Base-by-base conservation (phyloP, 768 basidiomycete species). In the Trametes cingulata region DNA sequence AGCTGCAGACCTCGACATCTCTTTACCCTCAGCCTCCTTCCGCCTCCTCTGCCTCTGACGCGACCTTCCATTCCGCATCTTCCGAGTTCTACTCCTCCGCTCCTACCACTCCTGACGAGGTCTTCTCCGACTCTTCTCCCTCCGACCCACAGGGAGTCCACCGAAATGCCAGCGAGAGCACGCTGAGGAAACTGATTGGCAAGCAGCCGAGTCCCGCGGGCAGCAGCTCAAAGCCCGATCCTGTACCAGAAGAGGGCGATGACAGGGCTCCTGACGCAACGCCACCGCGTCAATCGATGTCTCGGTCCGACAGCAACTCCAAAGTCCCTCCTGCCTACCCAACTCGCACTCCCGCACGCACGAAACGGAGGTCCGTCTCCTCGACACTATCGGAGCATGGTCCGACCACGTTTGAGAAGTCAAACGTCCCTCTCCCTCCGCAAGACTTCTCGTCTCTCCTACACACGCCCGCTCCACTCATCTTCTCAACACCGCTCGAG, bases 301-400 rank as follows among this genome's bases (percentile, higher is more conserved):
- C 69, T 53, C 68, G 69, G 17, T 43, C 49, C 2, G 67, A 67
- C 4, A 67, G 68, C 33, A 65, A 36, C 43, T 27, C 66, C 24
- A 72, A 67, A 54, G 68, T 78, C 14, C 83, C 91, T 25, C 86
- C 88, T 27, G 70, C 81, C 0, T 77, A 83, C 64, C 86, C 93
- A 4, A 77, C 86, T 22, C 90, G 95, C 12, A 99, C 96, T 0
- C 96, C 96, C 4, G 93, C 88, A 3, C 85, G 95, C 12, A 98
- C 96, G 2, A 99, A 99, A 72, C 88, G 96, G 4, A 90, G 96
- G 22, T 97, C 95, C 2, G 89, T 98, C 6, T 96, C 95, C 1
- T 96, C 94, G 2, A 88, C 86, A 7, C 77, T 93, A 60, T 90
- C 90, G 33, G 85, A 88, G 51, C 68, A 52, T 19, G 63, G 50